Evolutionary conservation across 23 red algal genomes (phyloP).

Genomic region (Agarophyton chilense): DNA sequence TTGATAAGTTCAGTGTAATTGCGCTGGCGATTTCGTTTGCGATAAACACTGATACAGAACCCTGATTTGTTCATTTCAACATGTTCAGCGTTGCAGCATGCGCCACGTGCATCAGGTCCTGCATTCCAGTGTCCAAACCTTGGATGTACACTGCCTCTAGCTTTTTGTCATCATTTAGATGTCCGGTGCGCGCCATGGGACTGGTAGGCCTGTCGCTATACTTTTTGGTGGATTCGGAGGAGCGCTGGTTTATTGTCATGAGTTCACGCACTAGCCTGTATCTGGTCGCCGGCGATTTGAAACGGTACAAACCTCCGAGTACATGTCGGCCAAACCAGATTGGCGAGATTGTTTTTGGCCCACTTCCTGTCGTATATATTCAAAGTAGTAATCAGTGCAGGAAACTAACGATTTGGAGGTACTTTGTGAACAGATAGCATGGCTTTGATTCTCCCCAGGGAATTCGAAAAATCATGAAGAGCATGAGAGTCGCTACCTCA

Average conservation of each 20-base stretch:
- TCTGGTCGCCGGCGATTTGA: conserved; percentile 14
- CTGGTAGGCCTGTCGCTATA: conserved; percentile 30
- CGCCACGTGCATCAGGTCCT: conserved; percentile 25
- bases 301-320: conserved; percentile 10
- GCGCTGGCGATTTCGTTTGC: background rate
- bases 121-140: background rate
- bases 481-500: background rate
- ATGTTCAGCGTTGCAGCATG: conserved; percentile 12
- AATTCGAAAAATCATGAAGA: background rate
- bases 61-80: background rate
- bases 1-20: conserved; percentile 4
- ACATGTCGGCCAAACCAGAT: background rate
- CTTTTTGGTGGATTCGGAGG: background rate
- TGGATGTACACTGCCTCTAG: conserved; percentile 14
- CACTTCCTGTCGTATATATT: conserved; percentile 10
- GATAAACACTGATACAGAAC: background rate
- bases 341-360: background rate
- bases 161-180: conserved; percentile 2
- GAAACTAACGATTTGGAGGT: background rate
- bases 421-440: conserved; percentile 11
- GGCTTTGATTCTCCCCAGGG: conserved; percentile 1
- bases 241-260: background rate
- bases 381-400: background rate
- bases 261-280: conserved; percentile 14
- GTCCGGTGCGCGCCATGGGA: conserved; percentile 11